These are phyloP conservation scores for Argentina anserina DNA, from an alignment of 306 rosid genomes.

Conservation along the genomic window DNA sequence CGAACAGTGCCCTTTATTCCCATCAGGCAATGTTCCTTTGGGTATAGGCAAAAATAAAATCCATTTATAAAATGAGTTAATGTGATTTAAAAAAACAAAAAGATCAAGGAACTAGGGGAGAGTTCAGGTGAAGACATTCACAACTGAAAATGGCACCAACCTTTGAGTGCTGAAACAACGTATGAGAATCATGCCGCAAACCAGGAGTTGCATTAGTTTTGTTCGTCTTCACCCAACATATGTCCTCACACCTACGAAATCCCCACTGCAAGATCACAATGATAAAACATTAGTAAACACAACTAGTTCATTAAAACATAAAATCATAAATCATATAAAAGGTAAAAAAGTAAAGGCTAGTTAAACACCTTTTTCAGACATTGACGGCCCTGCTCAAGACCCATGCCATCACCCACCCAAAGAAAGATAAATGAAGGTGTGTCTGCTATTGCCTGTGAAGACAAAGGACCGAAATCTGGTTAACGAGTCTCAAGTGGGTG, in stretches of 20 bases:
- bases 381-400: constrained; percentile 99
- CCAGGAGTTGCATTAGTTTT: constrained; percentile 89
- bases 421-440: constrained; percentile 97
- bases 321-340: constrained; percentile 20
- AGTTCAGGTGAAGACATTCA: constrained; percentile 4
- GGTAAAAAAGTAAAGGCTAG: constrained; percentile 1
- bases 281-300: constrained; percentile 10
- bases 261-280: constrained; percentile 76
- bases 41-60: constrained; percentile 17
- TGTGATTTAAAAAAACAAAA: not conserved
- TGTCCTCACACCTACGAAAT: constrained; percentile 97
- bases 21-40: constrained; percentile 99
- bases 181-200: constrained; percentile 87
- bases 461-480: constrained; percentile 25
- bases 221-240: constrained; percentile 99
- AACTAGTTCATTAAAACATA: constrained; percentile 9
- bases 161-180: constrained; percentile 99
- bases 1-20: constrained; percentile 99
- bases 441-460: constrained; percentile 90
- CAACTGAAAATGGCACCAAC: constrained; percentile 34
- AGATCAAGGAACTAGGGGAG: not conserved
- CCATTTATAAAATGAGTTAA: not conserved
- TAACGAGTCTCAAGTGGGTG: constrained; percentile 19
- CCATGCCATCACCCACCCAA: constrained; percentile 98
- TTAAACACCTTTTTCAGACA: constrained; percentile 84